phyloP scores from a whole-genome alignment of 2,329 filamentous ascomycete genomes.

The Colletotrichum lini region DNA sequence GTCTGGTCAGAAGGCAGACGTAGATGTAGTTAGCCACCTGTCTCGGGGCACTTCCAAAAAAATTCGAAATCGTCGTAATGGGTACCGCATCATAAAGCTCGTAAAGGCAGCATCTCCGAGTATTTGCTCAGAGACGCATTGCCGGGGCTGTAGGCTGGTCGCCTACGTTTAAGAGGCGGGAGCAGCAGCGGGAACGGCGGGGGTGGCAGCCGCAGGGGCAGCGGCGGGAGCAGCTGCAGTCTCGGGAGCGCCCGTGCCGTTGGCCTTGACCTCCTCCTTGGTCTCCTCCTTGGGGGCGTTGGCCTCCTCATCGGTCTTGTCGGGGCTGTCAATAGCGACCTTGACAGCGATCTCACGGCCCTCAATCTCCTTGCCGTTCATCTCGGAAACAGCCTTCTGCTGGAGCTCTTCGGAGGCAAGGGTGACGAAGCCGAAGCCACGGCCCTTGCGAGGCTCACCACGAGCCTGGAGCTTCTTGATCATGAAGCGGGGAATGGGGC shows the following conservation, averaged over 20 bases:
- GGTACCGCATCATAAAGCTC: slow-evolving; percentile 43
- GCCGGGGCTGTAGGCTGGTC: slow-evolving; percentile 31
- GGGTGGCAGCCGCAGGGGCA: slow-evolving; percentile 43
- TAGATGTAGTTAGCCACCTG: slow-evolving; percentile 40
- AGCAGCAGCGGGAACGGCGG: slow-evolving; percentile 46
- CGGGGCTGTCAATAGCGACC: slow-evolving; percentile 99
- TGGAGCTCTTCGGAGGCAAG: slow-evolving; percentile 95
- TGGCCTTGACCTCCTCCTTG: slow-evolving; percentile 58
- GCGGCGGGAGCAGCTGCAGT: slow-evolving; percentile 43
- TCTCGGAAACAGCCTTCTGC: slow-evolving; percentile 96
- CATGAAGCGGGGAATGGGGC: slow-evolving; percentile 99
- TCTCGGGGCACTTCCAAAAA: slow-evolving; percentile 43
- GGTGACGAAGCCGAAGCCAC: slow-evolving; percentile 98
- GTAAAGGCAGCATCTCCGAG: slow-evolving; percentile 30
- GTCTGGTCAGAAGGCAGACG: slow-evolving; percentile 39
- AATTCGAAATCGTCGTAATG: slow-evolving; percentile 43
- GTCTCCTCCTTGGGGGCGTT: slow-evolving; percentile 64
- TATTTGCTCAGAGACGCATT: slow-evolving; percentile 19
- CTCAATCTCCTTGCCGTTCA: slow-evolving; percentile 99
- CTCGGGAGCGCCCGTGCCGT: slow-evolving; percentile 55
- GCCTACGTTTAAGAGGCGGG: slow-evolving; percentile 51
- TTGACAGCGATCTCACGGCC: slow-evolving; percentile 99
- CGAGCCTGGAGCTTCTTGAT: slow-evolving; percentile 99
- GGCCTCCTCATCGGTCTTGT: slow-evolving; percentile 93
- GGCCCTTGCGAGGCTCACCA: slow-evolving; percentile 98